phyloP scores from a whole-genome alignment of 805 yeast species.

The Ogataea thermomethanolica region DNA sequence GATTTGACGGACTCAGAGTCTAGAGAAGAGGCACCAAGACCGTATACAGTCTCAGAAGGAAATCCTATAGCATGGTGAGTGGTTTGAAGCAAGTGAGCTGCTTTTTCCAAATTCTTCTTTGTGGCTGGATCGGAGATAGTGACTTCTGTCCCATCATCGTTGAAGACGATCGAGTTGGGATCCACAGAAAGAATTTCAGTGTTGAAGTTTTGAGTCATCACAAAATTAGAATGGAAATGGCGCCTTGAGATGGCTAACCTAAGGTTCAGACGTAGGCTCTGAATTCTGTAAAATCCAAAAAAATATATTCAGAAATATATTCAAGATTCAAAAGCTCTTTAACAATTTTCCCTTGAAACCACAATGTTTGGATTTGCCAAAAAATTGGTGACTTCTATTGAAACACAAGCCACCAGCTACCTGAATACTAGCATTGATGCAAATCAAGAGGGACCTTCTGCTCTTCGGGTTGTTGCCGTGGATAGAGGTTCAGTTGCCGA shows the following conservation, averaged over 20 bases:
- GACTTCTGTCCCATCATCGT: slow-evolving; percentile 33
- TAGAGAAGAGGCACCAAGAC: slow-evolving; percentile 85
- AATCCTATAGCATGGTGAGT: slow-evolving; percentile 74
- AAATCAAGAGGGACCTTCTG: slow-evolving; percentile 36
- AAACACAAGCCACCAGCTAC: slow-evolving; percentile 32
- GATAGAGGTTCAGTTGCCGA: slow-evolving; percentile 44
- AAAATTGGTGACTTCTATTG: slow-evolving; percentile 54
- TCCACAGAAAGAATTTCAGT: slow-evolving; percentile 55
- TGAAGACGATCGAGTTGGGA: slow-evolving; percentile 48
- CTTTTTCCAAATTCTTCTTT: slow-evolving; percentile 46
- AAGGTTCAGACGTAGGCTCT: neutral
- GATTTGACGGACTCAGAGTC: slow-evolving; percentile 67
- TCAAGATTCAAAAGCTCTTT: neutral
- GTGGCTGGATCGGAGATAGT: slow-evolving; percentile 52
- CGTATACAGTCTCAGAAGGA: slow-evolving; percentile 97
- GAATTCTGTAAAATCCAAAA: neutral
- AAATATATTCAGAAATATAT: neutral
- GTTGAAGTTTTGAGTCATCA: slow-evolving; percentile 8
- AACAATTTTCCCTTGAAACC: neutral
- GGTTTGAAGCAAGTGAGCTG: slow-evolving; percentile 51
- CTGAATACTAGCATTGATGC: slow-evolving; percentile 24
- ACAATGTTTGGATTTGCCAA: slow-evolving; percentile 62
- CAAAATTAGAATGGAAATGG: neutral
- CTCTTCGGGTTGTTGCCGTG: slow-evolving; percentile 57
- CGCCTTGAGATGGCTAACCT: slow-evolving; percentile 1